A percentile compares a stretch with the other conserved stretches of the same genome.
Evolutionary conservation across 176 grass and related monocot species (phyloP).

Genomic region (Zea mays): Zm-B73-REFERENCE-NAM-5.0 NC_050096.1:79972001-79972500

Average conservation of each 20-base stretch:
- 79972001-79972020: not conserved
- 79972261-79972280: not conserved
- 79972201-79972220: not conserved
- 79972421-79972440: too few species aligned
- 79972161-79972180: not conserved
- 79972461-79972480: not conserved
- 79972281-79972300: not conserved
- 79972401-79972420: too few species aligned
- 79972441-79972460: not conserved
- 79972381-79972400: too few species aligned
- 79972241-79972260: not conserved
- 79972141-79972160: not conserved
- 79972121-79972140: not conserved
- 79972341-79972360: too few species aligned
- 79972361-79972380: too few species aligned
- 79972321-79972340: too few species aligned
- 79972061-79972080: not conserved
- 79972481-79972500: constrained; percentile 17
- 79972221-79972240: not conserved
- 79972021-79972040: not conserved
- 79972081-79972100: not conserved
- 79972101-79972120: not conserved
- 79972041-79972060: not conserved
- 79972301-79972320: not conserved
- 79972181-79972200: not conserved